These are phyloP conservation scores for Pichia inconspicua DNA, from an alignment of 1,139 yeast genomes.

Conservation along the genomic window DNA sequence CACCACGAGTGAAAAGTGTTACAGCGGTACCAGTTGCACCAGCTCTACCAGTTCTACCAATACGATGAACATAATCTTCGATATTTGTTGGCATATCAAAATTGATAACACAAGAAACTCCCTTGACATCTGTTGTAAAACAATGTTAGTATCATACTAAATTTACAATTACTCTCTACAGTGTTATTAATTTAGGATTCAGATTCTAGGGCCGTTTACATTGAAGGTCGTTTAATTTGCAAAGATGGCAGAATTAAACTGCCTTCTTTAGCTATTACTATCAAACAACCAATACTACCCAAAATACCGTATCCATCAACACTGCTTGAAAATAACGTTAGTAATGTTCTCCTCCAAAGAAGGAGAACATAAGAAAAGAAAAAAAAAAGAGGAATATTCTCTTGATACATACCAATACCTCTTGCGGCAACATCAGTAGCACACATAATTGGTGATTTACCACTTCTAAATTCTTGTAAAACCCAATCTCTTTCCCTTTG, in stretches of 20 bases:
- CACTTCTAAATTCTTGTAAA: constrained; percentile 80
- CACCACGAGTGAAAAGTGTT: constrained; percentile 85
- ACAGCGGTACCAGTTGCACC: constrained; percentile 94
- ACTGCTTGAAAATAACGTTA: constrained; percentile 1
- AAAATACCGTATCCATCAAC: background rate
- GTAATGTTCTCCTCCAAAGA: background rate
- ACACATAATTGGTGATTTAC: constrained; percentile 94
- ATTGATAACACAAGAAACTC: constrained; percentile 87
- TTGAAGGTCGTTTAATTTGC: background rate
- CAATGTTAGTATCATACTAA: constrained; percentile 8
- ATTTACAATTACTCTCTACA: background rate
- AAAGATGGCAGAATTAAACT: background rate
- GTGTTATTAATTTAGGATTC: background rate
- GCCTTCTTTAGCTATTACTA: background rate
- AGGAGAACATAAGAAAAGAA: background rate
- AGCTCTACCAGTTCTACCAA: constrained; percentile 99
- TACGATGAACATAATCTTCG: constrained; percentile 94
- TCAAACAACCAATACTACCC: background rate
- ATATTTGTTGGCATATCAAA: constrained; percentile 97
- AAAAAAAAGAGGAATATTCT: background rate
- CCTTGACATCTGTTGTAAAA: constrained; percentile 73
- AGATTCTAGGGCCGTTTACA: background rate
- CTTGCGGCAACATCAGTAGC: constrained; percentile 99
- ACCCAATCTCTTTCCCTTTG: constrained; percentile 99
- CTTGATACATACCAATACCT: constrained; percentile 93